These are phyloP conservation scores for Centrapalus pauciflorus DNA, from an alignment of 129 eudicot species.

Conservation along the genomic window DNA sequence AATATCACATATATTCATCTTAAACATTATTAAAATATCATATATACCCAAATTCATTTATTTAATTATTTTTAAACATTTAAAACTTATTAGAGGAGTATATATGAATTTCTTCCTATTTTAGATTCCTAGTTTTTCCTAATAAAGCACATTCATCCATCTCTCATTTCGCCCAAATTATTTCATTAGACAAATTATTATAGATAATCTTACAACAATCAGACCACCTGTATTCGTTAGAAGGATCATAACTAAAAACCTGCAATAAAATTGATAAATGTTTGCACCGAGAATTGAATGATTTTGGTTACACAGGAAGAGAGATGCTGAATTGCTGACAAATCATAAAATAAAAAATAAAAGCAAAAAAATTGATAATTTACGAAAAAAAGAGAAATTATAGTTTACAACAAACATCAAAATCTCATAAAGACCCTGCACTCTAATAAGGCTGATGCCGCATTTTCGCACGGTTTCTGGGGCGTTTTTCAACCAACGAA, in stretches of 20 bases:
- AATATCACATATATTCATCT: too few species aligned
- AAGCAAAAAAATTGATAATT: not conserved
- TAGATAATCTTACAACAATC: too few species aligned
- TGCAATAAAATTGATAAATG: not conserved
- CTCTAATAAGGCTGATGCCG: conserved; percentile 75
- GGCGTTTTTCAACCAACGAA: conserved; percentile 45
- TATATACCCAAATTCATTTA: too few species aligned
- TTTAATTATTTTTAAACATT: too few species aligned
- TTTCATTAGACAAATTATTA: not conserved
- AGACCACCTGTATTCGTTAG: too few species aligned
- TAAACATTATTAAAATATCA: too few species aligned
- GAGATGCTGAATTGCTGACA: not conserved
- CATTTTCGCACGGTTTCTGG: conserved; percentile 37
- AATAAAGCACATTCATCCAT: too few species aligned
- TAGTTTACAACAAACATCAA: conserved; percentile 27
- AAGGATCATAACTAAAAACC: too few species aligned
- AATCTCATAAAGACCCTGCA: not conserved
- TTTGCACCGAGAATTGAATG: not conserved
- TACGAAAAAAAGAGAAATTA: not conserved
- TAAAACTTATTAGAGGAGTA: too few species aligned
- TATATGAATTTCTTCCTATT: too few species aligned
- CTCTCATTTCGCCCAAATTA: not conserved
- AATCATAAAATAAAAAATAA: not conserved
- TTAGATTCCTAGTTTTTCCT: too few species aligned
- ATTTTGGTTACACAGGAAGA: not conserved